Evolutionary conservation across 306 rosid species (phyloP).

Genomic region (Begonia masoniana): DNA sequence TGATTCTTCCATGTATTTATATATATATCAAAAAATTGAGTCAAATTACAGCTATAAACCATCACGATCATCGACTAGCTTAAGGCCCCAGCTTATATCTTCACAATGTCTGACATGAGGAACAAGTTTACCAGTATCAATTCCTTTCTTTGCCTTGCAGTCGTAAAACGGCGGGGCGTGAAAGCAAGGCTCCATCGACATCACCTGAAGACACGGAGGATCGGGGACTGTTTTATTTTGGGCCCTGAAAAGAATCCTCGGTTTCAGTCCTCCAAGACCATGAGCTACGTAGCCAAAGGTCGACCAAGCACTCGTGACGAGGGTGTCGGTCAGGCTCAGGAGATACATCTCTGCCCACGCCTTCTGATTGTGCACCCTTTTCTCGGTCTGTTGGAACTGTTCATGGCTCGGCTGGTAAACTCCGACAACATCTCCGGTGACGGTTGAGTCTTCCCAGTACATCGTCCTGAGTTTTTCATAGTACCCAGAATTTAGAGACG

Average conservation of each 20-base stretch:
- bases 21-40: background rate
- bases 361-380: constrained; percentile 44
- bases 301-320: constrained; percentile 71
- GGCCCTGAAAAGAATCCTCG: constrained; percentile 67
- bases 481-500: constrained; percentile 55
- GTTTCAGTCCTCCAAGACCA: constrained; percentile 63
- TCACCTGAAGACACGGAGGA: constrained; percentile 50
- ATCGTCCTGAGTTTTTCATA: constrained; percentile 40
- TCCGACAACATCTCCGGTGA: constrained; percentile 43
- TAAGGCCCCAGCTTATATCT: constrained; percentile 15
- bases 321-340: constrained; percentile 39
- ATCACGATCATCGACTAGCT: constrained; percentile 7
- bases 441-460: constrained; percentile 62
- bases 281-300: constrained; percentile 84
- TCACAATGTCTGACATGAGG: constrained; percentile 13
- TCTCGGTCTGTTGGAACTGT: constrained; percentile 49
- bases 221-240: constrained; percentile 37
- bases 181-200: constrained; percentile 77
- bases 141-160: constrained; percentile 63
- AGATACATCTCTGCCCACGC: constrained; percentile 79
- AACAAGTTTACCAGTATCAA: constrained; percentile 40
- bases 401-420: constrained; percentile 69
- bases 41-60: constrained; percentile 1
- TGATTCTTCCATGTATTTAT: too few species aligned
- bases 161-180: constrained; percentile 81